Evolutionary conservation across 2,329 filamentous ascomycete genomes (phyloP), one percentile per base, ranked within the genome.

Genomic region (Botrytis cinerea): DNA sequence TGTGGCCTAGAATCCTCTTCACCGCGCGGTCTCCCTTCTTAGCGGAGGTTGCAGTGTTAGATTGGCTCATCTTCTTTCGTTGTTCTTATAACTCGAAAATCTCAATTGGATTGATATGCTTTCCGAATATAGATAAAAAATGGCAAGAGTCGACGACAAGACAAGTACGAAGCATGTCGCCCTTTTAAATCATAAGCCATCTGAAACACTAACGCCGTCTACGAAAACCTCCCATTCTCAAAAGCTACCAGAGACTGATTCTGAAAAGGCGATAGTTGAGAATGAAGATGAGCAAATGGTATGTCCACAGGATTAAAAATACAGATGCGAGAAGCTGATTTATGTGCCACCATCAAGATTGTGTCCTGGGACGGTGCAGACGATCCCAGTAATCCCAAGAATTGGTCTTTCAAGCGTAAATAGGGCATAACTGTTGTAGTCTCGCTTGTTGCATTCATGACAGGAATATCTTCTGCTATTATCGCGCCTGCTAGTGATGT

Each of bases 401-500:
- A 77, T 60, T 77, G 76, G 76, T 28, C 66, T 22, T 45, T 32
- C 83, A 86, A 1, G 77, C 77, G 60, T 78, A 77, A 77, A 73
- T 73, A 69, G 71, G 32, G 48, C 14, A 70, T 64, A 18, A 74
- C 78, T 28, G 64, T 57, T 43, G 46, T 74, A 57, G 68, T 79
- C 32, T 75, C 75, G 61, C n/a, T 54, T n/a, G 74, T 78, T 69
- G 75, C 74, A 45, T 74, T 79, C 32, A 57, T 70, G 48, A 81
- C 76, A 1, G 84, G 86, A 0, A 78, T 87, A 1, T 85, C 83
- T 6, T 85, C 84, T 18, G 84, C 84, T 4, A 85, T 85, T 77
- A 84, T 87, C 70, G 85, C 86, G 0, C 86, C 86, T 2, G 85
- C 71, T 73, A 81, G 16, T 75, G 82, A 92, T 2, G 87, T 85